Conservation (phyloP, 2,329 filamentous ascomycete genomes). For the Clarireedia homoeocarpa region DNA sequence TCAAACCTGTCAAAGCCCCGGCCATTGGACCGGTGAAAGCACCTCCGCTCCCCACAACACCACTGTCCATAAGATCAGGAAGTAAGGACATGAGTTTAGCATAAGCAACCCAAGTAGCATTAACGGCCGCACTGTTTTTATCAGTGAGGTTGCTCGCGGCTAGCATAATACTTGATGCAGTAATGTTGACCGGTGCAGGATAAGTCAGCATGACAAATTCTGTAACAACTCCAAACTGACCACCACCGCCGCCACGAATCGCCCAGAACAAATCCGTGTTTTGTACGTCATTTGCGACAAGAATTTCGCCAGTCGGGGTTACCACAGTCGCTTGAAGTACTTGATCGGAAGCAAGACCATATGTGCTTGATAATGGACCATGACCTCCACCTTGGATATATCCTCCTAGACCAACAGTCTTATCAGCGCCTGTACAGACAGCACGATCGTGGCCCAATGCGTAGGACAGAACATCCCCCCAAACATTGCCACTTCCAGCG, state of each 20-base stretch:
- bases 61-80: slow-evolving; percentile 34
- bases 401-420: slow-evolving; percentile 20
- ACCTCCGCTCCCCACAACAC: neutral
- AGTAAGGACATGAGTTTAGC: slow-evolving; percentile 12
- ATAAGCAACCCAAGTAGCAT: neutral
- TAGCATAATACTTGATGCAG: slow-evolving; percentile 15
- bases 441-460: neutral
- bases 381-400: slow-evolving; percentile 37
- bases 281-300: slow-evolving; percentile 19
- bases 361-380: slow-evolving; percentile 31
- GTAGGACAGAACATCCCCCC: neutral
- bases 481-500: slow-evolving; percentile 5
- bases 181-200: slow-evolving; percentile 20
- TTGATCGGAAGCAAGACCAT: slow-evolving; percentile 38
- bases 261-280: slow-evolving; percentile 30
- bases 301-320: slow-evolving; percentile 15
- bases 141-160: slow-evolving; percentile 29
- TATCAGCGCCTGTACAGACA: slow-evolving; percentile 2
- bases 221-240: slow-evolving; percentile 31
- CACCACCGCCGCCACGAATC: slow-evolving; percentile 28
- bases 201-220: slow-evolving; percentile 35
- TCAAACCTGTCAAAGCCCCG: neutral
- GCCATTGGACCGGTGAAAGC: neutral
- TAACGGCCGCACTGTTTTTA: slow-evolving; percentile 19
- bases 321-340: slow-evolving; percentile 31